Evolutionary conservation across 768 basidiomycete genomes (phyloP), one percentile per base, ranked within the genome.

Genomic region (Tricholoma furcatifolium): DNA sequence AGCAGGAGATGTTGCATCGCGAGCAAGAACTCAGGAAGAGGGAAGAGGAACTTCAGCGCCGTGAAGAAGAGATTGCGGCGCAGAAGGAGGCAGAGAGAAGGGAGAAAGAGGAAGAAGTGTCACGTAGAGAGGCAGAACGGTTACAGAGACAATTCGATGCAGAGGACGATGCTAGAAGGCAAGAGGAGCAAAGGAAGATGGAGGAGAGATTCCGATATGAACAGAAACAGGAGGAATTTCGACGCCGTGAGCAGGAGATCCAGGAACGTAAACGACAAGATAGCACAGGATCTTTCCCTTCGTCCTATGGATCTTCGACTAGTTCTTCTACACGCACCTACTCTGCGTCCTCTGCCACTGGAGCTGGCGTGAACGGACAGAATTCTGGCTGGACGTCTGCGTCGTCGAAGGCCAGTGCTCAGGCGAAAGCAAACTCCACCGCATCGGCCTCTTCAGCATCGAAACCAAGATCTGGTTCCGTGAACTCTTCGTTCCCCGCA

Each of bases 181-280:
- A 55, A 10, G 67, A 67, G 49, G 63, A 63, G 42, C 64, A 70
- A 55, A 51, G 44, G 53, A 65, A 62, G 46, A 60, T 60, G 50
- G 56, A 60, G 31, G 63, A 62, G 49, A 65, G 63, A 41, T 45
- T 58, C 50, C 58, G 59, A 40, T 64, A 55, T 23, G 67, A 56
- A 60, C 68, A 70, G 27, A 71, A 74, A 53, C 74, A 76, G 56
- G 66, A 72, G 51, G 72, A 78, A 31, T 75, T 68, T 59, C 70
- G 68, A 36, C 67, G 67, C 55, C 70, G 75, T n/a, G 76, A 73
- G 40, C 75, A 75, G 38, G 74, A 76, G 20, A 71, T 75, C 45
- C 69, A 74, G 50, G 76, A 80, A 54, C 74, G 77, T 27, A 77
- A 74, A 59, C 69, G 74, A 9, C 75, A 78, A 42, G 72, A 73